These are phyloP conservation scores for Pseudogymnoascus sp. DNA, from an alignment of 2,329 filamentous ascomycete species.

Conservation along the genomic window DNA sequence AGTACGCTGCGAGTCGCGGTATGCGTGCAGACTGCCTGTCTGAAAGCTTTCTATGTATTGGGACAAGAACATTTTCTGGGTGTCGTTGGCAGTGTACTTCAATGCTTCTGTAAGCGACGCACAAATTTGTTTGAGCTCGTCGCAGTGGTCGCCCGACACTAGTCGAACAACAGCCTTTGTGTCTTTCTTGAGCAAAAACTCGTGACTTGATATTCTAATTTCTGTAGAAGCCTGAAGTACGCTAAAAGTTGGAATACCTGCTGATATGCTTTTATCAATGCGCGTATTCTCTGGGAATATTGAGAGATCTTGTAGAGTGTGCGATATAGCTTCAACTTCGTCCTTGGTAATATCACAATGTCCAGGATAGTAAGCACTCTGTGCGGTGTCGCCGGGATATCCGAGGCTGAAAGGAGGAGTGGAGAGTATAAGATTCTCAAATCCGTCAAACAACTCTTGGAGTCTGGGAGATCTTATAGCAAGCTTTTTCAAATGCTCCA, in stretches of 20 bases:
- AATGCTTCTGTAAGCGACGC: constrained; percentile 40
- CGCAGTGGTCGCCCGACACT: constrained; percentile 45
- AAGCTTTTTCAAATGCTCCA: constrained; percentile 36
- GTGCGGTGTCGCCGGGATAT: constrained; percentile 42
- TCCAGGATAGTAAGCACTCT: constrained; percentile 50
- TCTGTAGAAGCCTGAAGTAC: constrained; percentile 35
- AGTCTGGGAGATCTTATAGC: constrained; percentile 34
- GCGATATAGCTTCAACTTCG: constrained; percentile 45
- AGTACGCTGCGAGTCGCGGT: constrained; percentile 45
- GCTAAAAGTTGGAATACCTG: constrained; percentile 36
- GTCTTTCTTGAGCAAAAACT: not conserved
- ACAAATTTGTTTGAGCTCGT: constrained; percentile 43
- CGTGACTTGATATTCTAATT: constrained; percentile 20
- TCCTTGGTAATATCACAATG: constrained; percentile 42
- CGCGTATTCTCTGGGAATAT: constrained; percentile 52
- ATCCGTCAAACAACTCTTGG: constrained; percentile 35
- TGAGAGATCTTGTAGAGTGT: constrained; percentile 41
- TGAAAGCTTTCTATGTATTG: constrained; percentile 48
- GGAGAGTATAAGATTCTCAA: constrained; percentile 40
- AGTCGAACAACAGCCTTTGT: constrained; percentile 35
- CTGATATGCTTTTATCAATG: constrained; percentile 34
- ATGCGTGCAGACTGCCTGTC: constrained; percentile 46
- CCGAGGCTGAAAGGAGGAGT: constrained; percentile 47
- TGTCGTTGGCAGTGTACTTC: constrained; percentile 43
- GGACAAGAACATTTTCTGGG: constrained; percentile 43